Evolutionary conservation across 345 rosid species (phyloP).

Genomic region (Linum trigynum): DNA sequence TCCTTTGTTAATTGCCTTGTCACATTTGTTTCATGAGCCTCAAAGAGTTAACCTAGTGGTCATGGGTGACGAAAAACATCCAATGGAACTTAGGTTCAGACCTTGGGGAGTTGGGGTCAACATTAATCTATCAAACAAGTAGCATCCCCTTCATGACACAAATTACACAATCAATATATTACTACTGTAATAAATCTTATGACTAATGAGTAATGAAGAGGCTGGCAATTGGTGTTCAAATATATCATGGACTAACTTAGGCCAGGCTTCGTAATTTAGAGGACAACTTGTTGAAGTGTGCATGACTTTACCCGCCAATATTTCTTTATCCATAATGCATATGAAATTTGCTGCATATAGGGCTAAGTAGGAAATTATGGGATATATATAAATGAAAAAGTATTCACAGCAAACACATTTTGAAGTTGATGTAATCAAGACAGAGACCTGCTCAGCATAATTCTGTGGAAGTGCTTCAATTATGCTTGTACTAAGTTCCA

Average conservation of each 20-base stretch:
- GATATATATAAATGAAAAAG: neutral
- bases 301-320: neutral
- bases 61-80: neutral
- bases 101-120: neutral
- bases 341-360: neutral
- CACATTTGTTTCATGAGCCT: neutral
- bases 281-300: neutral
- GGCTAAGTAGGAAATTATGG: neutral
- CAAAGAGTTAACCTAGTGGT: neutral
- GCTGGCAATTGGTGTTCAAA: neutral
- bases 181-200: neutral
- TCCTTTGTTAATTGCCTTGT: neutral
- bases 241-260: neutral
- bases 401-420: neutral
- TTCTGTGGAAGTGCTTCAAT: constrained; percentile 92
- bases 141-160: neutral
- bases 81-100: neutral
- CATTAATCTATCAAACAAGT: neutral
- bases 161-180: neutral
- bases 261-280: neutral
- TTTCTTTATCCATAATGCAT: neutral
- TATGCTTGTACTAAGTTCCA: constrained; percentile 84
- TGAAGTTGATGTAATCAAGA: constrained; percentile 2
- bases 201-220: neutral
- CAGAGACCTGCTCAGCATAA: constrained; percentile 80